A percentile compares a stretch with the other conserved stretches of the same genome.
phyloP scores from a whole-genome alignment of 192 early-diverging fungal species.

The Dimargaris cristalligena region DNA sequence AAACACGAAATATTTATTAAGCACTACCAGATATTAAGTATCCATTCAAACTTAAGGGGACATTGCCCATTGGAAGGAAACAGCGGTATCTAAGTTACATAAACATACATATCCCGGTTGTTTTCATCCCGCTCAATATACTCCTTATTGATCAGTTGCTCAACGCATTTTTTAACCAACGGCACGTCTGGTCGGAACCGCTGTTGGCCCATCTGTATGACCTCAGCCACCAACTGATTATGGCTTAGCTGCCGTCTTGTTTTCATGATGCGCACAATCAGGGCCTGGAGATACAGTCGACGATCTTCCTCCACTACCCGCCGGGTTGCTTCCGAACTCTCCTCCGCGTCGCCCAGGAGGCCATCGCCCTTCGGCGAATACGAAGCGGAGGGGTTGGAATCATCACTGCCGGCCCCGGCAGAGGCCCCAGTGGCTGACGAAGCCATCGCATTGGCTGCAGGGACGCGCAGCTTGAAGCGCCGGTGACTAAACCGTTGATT shows the following conservation, averaged over 20 bases:
- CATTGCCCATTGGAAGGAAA: too few species aligned
- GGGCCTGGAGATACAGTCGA: conserved; percentile 85
- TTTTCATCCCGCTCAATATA: conserved; percentile 78
- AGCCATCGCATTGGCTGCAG: too few species aligned
- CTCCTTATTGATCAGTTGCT: conserved; percentile 79
- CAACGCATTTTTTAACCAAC: conserved; percentile 94
- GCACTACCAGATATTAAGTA: too few species aligned
- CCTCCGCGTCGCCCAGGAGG: conserved; percentile 67
- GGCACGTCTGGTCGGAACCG: conserved; percentile 79
- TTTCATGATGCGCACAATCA: conserved; percentile 99
- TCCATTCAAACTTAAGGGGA: too few species aligned
- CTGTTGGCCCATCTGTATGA: conserved; percentile 68
- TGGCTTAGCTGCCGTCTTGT: conserved; percentile 82
- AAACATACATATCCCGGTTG: conserved; percentile 70
- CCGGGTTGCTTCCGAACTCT: conserved; percentile 80
- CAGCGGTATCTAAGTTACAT: conserved; percentile 53
- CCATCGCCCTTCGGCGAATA: conserved; percentile 59
- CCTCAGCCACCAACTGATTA: conserved; percentile 71
- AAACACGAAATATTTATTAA: too few species aligned
- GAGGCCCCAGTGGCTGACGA: not conserved
- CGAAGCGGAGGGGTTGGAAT: conserved; percentile 53
- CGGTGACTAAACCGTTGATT: not conserved
- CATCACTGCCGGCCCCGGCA: not conserved
- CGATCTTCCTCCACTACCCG: conserved; percentile 77
- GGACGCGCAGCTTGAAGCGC: not conserved